Evolutionary conservation across 2,329 filamentous ascomycete genomes (phyloP), one percentile per base, ranked within the genome.

Genomic region (Aspergillus flavus): DNA sequence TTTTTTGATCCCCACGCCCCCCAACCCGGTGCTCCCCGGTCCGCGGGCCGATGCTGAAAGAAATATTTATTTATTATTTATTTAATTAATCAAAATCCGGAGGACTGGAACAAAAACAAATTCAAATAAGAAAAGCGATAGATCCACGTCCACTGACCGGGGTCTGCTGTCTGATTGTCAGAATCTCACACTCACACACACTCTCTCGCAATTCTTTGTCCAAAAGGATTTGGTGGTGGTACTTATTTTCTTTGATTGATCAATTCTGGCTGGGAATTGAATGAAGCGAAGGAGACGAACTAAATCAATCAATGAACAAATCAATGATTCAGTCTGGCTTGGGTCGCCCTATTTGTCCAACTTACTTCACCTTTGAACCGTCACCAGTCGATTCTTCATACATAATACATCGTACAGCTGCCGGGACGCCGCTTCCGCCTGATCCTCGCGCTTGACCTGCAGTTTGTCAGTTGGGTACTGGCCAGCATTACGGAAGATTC

Each of bases 11-110:
- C 66, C 66, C 66, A 68, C 64, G 65, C 55, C 59, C 67, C 60
- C 66, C 56, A 61, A 66, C 66, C 68, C 68, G 68, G 69, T 63
- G 63, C 65, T 68, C 68, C 68, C 68, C 68, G 68, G 68, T 48
- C 66, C 68, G 66, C 61, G 65, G 65, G 60, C 64, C 65, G 65
- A 58, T 56, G 36, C 39, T 58, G 48, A 45, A 41, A 34, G 23
- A 21, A 56, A 34, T 11, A 65, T 32, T 48, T 45, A 57, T 57
- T 39, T 16, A 50, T 36, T 21, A 65, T 32, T 53, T 46, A 57
- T 57, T 39, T 6, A 50, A 36, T 28, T 30, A 61, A 57, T 56
- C 50, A 12, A 12, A 34, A 59, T 45, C 46, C 19, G 11, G 26
- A 53, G 26, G 16, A 32, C 30, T 41, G 39, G 39, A 41, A 41